phyloP scores from a whole-genome alignment of 2,329 filamentous ascomycete genomes.

The Byssoonygena ceratinophila region DNA sequence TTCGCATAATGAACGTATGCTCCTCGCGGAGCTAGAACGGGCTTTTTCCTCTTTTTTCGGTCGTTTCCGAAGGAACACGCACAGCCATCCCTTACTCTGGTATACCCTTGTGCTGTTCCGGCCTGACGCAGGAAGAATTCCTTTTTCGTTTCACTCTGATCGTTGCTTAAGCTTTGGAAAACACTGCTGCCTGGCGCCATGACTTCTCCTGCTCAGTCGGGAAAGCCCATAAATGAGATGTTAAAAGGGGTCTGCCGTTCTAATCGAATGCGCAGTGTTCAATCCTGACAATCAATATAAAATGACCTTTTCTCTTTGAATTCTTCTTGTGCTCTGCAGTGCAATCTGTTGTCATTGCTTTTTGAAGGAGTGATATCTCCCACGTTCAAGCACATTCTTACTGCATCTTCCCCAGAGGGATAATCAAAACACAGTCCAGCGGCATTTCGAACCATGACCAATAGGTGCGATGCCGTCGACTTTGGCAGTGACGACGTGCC shows the following conservation, averaged over 20 bases:
- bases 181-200: neutral
- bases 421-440: too few species aligned
- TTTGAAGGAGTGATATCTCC: neutral
- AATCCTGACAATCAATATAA: too few species aligned
- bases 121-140: too few species aligned
- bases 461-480: constrained; percentile 9
- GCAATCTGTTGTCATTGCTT: too few species aligned
- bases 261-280: too few species aligned
- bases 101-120: neutral
- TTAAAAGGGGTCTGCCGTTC: neutral
- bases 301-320: neutral
- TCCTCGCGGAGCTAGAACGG: too few species aligned
- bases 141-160: neutral
- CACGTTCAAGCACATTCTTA: neutral
- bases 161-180: neutral
- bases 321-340: too few species aligned
- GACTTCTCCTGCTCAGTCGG: neutral
- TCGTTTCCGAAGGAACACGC: too few species aligned
- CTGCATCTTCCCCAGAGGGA: too few species aligned
- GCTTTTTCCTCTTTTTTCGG: neutral
- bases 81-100: neutral
- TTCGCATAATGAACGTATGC: too few species aligned
- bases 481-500: constrained; percentile 11
- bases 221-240: too few species aligned
- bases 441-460: constrained; percentile 8